Base-by-base conservation (phyloP, 2,329 filamentous ascomycete genomes). In the Pyrenophora tritici-repentis region DNA sequence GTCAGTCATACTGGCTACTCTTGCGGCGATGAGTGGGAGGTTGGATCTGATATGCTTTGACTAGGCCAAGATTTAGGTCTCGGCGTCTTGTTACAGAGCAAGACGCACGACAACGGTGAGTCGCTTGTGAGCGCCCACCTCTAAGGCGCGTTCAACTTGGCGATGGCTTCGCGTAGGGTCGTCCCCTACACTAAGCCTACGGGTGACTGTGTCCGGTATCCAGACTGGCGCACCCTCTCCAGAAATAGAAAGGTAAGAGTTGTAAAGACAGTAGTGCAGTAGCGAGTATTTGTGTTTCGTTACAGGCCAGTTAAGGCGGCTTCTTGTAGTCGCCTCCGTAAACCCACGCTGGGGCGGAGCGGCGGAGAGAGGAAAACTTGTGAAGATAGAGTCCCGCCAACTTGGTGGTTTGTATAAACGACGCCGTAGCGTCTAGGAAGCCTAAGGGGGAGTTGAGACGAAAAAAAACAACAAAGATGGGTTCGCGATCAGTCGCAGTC, bases 331-430 rank as follows among this genome's bases (percentile, higher is more conserved):
- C 90, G 81, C 91, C 90, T 88, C 93, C 92, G 78, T 93, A 93
- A 86, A 95, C 91, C 91, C 91, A 90, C 83, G 87, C 86, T 86
- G 78, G 91, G 93, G 83, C 91, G 91, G 76, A 93, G 87, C 81
- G 92, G 82, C 88, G 88, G 75, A 88, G 82, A 79, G 88, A 87
- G 76, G 86, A 87, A 76, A 89, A 84, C 79, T 83, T 79, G 77
- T 82, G 76, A 78, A 82, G 81, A 78, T 83, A 84, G 85, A 86
- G 81, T 83, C 88, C 89, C 90, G 90, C 91, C 91, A 95, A 95
- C 86, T 95, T 95, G 91, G 85, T 88, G 85, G 84, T 85, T 77
- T 83, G 73, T 66, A 58, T 46, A 35, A 46, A 53, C 44, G 73
- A 74, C 74, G 76, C 72, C 66, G 61, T 65, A 61, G 70, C 74